Evolutionary conservation across 2,329 filamentous ascomycete genomes (phyloP), one percentile per base, ranked within the genome.

Genomic region (Aspergillus sp.): DNA sequence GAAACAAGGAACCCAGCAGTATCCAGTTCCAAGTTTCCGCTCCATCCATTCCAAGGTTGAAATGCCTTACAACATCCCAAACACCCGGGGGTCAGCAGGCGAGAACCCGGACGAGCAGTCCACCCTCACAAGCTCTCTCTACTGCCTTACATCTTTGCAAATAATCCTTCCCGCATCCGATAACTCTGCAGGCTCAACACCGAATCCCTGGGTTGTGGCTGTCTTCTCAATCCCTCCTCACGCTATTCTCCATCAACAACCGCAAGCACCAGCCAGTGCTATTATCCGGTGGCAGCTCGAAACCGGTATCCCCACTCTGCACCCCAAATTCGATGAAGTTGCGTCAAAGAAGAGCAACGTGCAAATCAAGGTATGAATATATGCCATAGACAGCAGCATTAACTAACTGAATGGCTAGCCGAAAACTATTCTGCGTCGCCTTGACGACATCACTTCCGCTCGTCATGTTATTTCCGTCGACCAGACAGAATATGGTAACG

Each of bases 271-370:
- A 0, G 85, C 89, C 64, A 96, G 88, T 64, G 83, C 93, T 41
- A 81, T 98, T 60, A 87, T 91, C 61, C 84, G 89, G 60, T 98
- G 93, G 93, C 88, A 95, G 64, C 71, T 93, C 9, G 81, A 83
- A 32, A 85, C 89, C 32, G 81, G 85, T 48, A 76, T 82, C n/a
- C 85, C 88, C 61, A 80, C 77, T 9, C 76, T 96, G 7, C 89
- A 95, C 68, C 77, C 87, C 2, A 89, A 88, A 12, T 93, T 96
- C 70, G 89, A 91, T 63, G 88, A 93, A 64, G 80, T 95, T 24
- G 85, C 86, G 7, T 81, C 82, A 43, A 85, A 88, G 64, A 85
- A 85, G 66, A 85, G 84, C 67, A 84, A 80, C 58, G 72, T 73
- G 47, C 68, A 76, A 61, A 41, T 68, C 30, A 73, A 74, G 65